Conservation (phyloP, 2,329 filamentous ascomycete genomes). For the Fusarium kyushuense region DNA sequence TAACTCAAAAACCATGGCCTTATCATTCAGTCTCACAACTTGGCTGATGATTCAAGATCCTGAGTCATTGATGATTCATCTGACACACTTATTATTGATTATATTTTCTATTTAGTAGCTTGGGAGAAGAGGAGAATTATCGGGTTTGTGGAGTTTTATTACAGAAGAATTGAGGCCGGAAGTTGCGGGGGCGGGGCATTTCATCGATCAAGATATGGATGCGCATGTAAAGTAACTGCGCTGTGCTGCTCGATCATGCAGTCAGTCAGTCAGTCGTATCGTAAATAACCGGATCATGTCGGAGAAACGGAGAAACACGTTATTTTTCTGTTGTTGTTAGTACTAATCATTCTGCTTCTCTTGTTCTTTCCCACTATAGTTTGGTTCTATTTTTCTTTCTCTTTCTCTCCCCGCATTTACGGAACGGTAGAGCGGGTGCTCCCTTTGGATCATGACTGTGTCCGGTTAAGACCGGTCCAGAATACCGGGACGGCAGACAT, state of each 20-base stretch:
- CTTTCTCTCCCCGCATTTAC: constrained; percentile 32
- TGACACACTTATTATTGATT: background rate
- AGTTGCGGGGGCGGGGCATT: constrained; percentile 42
- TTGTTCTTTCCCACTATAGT: background rate
- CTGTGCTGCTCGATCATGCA: constrained; percentile 32
- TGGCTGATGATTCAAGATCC: background rate
- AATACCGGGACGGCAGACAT: background rate
- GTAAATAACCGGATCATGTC: constrained; percentile 33
- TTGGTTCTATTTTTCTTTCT: constrained; percentile 10
- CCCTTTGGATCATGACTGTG: constrained; percentile 19
- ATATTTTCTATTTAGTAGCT: background rate
- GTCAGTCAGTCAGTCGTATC: constrained; percentile 7
- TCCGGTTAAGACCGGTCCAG: constrained; percentile 20
- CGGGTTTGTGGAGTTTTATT: constrained; percentile 32
- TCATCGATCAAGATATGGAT: constrained; percentile 20
- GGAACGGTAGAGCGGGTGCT: constrained; percentile 37
- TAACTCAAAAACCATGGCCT: background rate
- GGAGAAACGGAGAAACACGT: constrained; percentile 11
- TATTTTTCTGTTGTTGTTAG: constrained; percentile 1
- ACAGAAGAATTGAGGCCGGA: constrained; percentile 10
- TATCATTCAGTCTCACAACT: background rate
- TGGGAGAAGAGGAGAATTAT: constrained; percentile 19
- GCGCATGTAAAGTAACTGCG: constrained; percentile 3
- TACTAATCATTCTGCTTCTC: background rate
- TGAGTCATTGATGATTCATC: background rate